Conservation (phyloP, 2,329 filamentous ascomycete species). For the Paecilomyces sp. region DNA sequence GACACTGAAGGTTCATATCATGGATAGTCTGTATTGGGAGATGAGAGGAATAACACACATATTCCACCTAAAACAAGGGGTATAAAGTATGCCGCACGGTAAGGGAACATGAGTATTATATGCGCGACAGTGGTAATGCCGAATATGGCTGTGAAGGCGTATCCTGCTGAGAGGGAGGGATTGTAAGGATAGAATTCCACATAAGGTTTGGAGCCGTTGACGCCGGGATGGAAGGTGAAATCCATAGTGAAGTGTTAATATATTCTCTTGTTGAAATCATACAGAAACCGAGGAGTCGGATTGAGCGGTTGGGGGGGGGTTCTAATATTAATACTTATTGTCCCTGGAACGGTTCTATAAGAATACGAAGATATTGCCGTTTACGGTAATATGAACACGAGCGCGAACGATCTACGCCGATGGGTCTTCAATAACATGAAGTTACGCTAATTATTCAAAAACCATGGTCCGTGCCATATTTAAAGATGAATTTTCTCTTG, state of each 20-base stretch:
- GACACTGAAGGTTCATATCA: not conserved
- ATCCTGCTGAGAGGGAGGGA: slow-evolving; percentile 26
- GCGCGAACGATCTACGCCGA: not conserved
- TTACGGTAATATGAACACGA: not conserved
- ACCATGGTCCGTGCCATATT: too few species aligned
- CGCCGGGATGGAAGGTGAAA: slow-evolving; percentile 21
- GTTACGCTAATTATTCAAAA: not conserved
- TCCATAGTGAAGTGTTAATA: slow-evolving; percentile 15
- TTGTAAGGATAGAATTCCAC: slow-evolving; percentile 32
- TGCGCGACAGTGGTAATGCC: slow-evolving; percentile 22
- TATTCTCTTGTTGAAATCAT: not conserved
- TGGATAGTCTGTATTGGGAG: too few species aligned
- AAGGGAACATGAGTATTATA: slow-evolving; percentile 22
- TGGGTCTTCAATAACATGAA: not conserved
- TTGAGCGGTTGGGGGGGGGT: not conserved
- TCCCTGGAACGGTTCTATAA: not conserved
- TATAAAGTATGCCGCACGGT: slow-evolving; percentile 28
- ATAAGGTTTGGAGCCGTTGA: slow-evolving; percentile 21
- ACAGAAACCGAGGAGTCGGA: not conserved
- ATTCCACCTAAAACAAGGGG: slow-evolving; percentile 29
- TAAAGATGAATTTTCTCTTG: too few species aligned
- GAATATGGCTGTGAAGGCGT: slow-evolving; percentile 29
- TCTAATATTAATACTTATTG: not conserved
- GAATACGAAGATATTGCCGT: slow-evolving; percentile 2
- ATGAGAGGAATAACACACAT: slow-evolving; percentile 16